Evolutionary conservation across 1,284 basidiomycete genomes (phyloP).

Genomic region (Rhodotorula mucilaginosa): DNA sequence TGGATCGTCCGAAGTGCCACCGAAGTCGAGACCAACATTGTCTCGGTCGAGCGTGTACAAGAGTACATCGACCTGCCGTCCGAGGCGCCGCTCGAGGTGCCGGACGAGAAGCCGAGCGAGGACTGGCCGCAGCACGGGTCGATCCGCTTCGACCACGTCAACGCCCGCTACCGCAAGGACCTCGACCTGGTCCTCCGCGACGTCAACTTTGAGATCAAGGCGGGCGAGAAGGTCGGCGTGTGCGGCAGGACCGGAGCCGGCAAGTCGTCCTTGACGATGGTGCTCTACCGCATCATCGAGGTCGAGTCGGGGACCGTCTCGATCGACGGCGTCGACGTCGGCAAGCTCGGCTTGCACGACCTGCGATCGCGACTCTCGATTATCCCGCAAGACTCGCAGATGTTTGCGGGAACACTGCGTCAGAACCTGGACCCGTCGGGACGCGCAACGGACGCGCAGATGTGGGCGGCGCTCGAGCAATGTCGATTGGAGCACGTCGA

Average conservation of each 20-base stretch:
- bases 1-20: slow-evolving; percentile 57
- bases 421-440: slow-evolving; percentile 49
- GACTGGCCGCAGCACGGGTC: slow-evolving; percentile 74
- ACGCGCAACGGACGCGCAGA: slow-evolving; percentile 27
- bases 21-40: slow-evolving; percentile 55
- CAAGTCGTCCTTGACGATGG: slow-evolving; percentile 71
- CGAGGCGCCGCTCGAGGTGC: slow-evolving; percentile 73
- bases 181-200: slow-evolving; percentile 74
- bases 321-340: slow-evolving; percentile 81
- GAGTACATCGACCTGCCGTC: slow-evolving; percentile 68
- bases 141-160: slow-evolving; percentile 67
- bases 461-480: slow-evolving; percentile 34
- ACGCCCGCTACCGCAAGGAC: slow-evolving; percentile 76
- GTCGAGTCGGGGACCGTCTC: slow-evolving; percentile 71
- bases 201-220: slow-evolving; percentile 62
- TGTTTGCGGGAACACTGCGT: slow-evolving; percentile 45
- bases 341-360: slow-evolving; percentile 77
- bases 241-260: slow-evolving; percentile 90
- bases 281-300: slow-evolving; percentile 79
- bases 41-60: slow-evolving; percentile 62
- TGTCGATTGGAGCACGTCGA: slow-evolving; percentile 35
- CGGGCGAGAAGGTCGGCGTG: slow-evolving; percentile 78
- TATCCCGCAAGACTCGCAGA: slow-evolving; percentile 67
- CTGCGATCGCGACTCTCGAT: slow-evolving; percentile 71
- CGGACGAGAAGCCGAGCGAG: slow-evolving; percentile 60